Evolutionary conservation across 768 basidiomycete genomes (phyloP), one percentile per base, ranked within the genome.

Genomic region (Sporobolomyces roseus): DNA sequence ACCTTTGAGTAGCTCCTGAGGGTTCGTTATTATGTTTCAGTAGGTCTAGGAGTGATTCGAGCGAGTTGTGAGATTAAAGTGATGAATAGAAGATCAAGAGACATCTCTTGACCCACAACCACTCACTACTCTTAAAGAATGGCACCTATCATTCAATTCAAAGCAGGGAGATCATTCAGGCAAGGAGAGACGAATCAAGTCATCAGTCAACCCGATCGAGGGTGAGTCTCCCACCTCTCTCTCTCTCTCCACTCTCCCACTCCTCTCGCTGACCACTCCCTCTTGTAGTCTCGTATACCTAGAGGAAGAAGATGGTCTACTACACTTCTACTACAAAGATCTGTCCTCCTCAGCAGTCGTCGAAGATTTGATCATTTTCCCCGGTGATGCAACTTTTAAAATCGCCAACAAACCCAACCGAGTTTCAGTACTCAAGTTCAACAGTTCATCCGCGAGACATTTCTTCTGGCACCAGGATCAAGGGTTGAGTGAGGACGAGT

Each of bases 381-480:
- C 70, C 4, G 70, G 71, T 38, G 75, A 76, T 59, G 75, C 74
- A 1, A 41, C 68, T 19, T 76, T 76, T 62, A 32, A 32, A 16
- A 13, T 32, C 41, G 46, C 55, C 45, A 59, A 51, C 33, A 59
- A 56, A 53, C 27, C 52, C 6, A 27, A 49, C 27, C 70, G 75
- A 30, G 62, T 68, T 21, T 73, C 70, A 32, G 73, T 74, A 51
- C 73, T 75, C 65, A 70, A 71, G 36, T 75, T 75, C 74, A 53
- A 54, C 46, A 71, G 68, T 32, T 64, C 61, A 3, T 61, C 61
- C 1, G 69, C 73, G 30, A 43, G 75, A 21, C 71, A 75, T 66
- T 76, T 76, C 61, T 76, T 64, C 67, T 76, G 75, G 75, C 21
- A 45, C 43, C 75, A 76, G 58, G 71, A 75, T 48, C 41, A 33